Base-by-base conservation (phyloP, 495 filamentous ascomycete species). In the Daldinia caldariorum region DNA sequence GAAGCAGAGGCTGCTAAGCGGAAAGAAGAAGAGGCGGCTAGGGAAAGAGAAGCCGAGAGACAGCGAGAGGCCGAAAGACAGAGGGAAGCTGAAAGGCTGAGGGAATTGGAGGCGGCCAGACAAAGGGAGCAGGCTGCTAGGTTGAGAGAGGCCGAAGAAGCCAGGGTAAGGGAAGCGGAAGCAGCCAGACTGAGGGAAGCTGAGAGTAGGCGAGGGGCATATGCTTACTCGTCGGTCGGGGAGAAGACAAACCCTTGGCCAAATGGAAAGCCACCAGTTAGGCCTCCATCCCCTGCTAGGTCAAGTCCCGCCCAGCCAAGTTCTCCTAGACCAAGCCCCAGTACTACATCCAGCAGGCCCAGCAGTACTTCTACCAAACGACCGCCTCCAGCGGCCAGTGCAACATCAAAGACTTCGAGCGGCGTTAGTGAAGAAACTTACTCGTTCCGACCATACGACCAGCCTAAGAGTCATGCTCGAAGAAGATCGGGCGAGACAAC, bases 391-490 rank as follows among this genome's bases (percentile, higher is more conserved):
- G 41, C 32, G 6, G 26, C 63, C 4, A 66, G 62, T 16, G 31
- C 54, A 14, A 65, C 9, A 10, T 35, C 34, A n/a, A 86, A 84
- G 63, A 89, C 90, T n/a, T 82, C 84, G 26, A 76, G 76, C 61
- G 85, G 86, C n/a, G 87, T 87, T 16, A 88, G 88, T 16, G 86
- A 89, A 56, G 89, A 90, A 63, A 83, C 84, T 1, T 88, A 93
- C 76, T 94, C 92, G 3, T 97, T 88, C 82, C 88, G 92, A 14
- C 92, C 94, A 3, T 95, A 96, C 80, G 92, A 96, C 76, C 86
- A 86, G 61, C 87, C 90, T 9, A 88, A 89, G 76, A 78, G 66
- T 50, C 87, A 83, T 58, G 78, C 62, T 13, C 83, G 83, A 29
- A 84, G 81, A 50, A 84, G 82, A 63, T 87, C 88, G n/a, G 79